Conservation (phyloP, 345 rosid genomes). For the Anastatica hierochuntica region DNA sequence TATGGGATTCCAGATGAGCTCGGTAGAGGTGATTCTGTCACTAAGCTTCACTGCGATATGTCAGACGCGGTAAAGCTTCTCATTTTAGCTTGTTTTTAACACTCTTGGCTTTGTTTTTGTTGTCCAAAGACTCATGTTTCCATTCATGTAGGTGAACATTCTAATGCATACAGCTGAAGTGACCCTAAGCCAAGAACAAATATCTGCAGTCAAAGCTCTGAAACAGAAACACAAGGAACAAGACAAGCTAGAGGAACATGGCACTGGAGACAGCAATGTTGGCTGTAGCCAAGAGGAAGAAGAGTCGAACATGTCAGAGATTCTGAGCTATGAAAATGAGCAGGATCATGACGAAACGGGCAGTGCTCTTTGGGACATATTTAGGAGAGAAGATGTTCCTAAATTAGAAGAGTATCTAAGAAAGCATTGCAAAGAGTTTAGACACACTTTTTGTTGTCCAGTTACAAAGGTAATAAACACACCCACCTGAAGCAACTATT, state of each 20-base stretch:
- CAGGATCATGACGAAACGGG: slow-evolving; percentile 24
- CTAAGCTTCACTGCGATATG: slow-evolving; percentile 89
- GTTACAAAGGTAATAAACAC: slow-evolving; percentile 42
- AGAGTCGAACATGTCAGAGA: slow-evolving; percentile 3
- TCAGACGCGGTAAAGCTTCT: slow-evolving; percentile 69
- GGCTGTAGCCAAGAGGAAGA: slow-evolving; percentile 5
- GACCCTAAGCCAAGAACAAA: slow-evolving; percentile 40
- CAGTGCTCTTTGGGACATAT: slow-evolving; percentile 93
- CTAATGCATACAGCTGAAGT: slow-evolving; percentile 65
- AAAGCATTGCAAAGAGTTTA: slow-evolving; percentile 57
- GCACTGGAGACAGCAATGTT: background rate
- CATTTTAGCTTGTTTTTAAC: background rate
- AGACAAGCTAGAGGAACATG: slow-evolving; percentile 38
- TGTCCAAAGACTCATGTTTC: background rate
- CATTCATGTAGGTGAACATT: slow-evolving; percentile 54
- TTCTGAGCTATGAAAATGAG: slow-evolving; percentile 4
- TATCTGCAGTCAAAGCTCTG: slow-evolving; percentile 33
- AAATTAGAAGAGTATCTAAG: slow-evolving; percentile 60
- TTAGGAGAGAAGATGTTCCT: slow-evolving; percentile 80
- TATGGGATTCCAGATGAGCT: slow-evolving; percentile 70
- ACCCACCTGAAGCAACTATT: background rate
- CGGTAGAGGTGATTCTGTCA: slow-evolving; percentile 92
- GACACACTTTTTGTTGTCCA: slow-evolving; percentile 61
- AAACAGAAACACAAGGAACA: slow-evolving; percentile 53
- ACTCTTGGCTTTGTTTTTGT: background rate